Conservation (phyloP, 2,329 filamentous ascomycete species). For the Fulvia fulva region DNA sequence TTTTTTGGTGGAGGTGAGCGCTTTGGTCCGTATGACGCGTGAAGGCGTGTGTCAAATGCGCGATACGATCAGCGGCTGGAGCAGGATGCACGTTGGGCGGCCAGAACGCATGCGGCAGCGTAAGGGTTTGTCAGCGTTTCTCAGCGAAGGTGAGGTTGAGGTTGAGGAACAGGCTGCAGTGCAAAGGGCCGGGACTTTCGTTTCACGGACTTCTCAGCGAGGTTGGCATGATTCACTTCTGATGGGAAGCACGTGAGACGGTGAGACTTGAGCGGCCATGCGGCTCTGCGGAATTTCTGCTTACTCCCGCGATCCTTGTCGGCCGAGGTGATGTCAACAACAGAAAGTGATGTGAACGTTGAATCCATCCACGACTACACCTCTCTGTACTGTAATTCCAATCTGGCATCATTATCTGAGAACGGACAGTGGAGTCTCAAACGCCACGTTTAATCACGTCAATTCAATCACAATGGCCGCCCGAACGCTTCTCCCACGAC, state of each 20-base stretch:
- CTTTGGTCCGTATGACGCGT: no score
- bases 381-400: background rate
- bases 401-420: no score
- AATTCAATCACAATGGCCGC: background rate
- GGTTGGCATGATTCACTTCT: background rate
- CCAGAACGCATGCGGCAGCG: background rate
- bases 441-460: background rate
- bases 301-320: background rate
- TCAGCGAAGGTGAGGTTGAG: background rate
- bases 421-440: no score
- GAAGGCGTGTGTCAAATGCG: background rate
- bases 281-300: background rate
- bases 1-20: no score
- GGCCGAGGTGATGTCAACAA: slow-evolving; percentile 6
- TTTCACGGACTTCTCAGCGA: background rate
- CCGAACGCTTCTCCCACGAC: background rate
- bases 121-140: background rate
- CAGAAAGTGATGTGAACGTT: background rate
- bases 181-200: background rate
- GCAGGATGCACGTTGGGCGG: background rate
- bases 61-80: background rate
- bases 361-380: background rate
- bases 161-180: background rate
- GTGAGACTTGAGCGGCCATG: background rate
- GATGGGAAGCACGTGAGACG: background rate